phyloP scores from a whole-genome alignment of 2,329 filamentous ascomycete genomes.

The Lachnellula hyalina region DNA sequence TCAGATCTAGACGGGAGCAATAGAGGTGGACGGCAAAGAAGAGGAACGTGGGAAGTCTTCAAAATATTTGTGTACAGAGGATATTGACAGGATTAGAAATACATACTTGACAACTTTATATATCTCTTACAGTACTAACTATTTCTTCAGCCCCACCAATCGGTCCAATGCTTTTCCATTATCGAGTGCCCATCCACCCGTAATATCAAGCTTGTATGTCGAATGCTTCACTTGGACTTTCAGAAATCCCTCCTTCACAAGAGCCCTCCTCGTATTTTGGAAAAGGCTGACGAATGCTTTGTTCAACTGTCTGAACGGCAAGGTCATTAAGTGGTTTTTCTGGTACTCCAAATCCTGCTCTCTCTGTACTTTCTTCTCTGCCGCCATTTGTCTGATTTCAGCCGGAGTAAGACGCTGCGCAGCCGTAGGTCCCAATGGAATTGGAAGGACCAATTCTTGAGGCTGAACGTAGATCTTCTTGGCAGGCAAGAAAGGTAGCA shows the following conservation, averaged over 20 bases:
- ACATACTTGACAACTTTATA: not conserved
- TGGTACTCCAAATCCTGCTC: slow-evolving; percentile 39
- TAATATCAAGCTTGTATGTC: slow-evolving; percentile 55
- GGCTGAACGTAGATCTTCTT: slow-evolving; percentile 18
- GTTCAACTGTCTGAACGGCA: slow-evolving; percentile 49
- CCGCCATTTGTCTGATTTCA: slow-evolving; percentile 24
- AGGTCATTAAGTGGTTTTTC: slow-evolving; percentile 50
- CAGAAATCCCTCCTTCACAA: slow-evolving; percentile 53
- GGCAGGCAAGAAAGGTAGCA: slow-evolving; percentile 28
- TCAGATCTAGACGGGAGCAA: no score
- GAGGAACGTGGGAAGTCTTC: no score
- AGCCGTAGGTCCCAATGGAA: slow-evolving; percentile 28
- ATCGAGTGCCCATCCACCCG: slow-evolving; percentile 53
- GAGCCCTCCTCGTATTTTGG: slow-evolving; percentile 42
- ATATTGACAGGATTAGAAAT: no score
- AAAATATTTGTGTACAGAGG: no score
- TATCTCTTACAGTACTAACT: not conserved
- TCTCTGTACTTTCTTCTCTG: slow-evolving; percentile 34
- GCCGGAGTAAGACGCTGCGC: slow-evolving; percentile 14
- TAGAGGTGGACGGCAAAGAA: no score
- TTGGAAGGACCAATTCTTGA: slow-evolving; percentile 16
- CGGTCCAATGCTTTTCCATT: slow-evolving; percentile 54
- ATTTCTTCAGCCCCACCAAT: slow-evolving; percentile 37
- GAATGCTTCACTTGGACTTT: slow-evolving; percentile 43
- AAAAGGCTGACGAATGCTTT: slow-evolving; percentile 40